Percentiles rank a stretch among this genome's conserved stretches.
These are phyloP conservation scores for Solanum lignicaule DNA, from an alignment of 257 asterid species.

Conservation along the genomic window DNA sequence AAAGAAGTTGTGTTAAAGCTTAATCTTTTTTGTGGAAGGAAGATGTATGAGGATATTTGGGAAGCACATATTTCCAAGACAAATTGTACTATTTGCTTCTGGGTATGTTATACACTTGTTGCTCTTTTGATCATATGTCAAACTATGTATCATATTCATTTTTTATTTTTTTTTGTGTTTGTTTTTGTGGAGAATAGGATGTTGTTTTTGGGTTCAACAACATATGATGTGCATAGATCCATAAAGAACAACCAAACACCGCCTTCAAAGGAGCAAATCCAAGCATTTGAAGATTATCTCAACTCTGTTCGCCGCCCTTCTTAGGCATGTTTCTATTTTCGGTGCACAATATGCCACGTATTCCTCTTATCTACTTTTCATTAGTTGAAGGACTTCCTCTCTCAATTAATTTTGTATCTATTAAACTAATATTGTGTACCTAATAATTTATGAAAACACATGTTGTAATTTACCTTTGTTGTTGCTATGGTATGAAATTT, in stretches of 20 bases:
- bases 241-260: slow-evolving; percentile 45
- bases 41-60: slow-evolving; percentile 40
- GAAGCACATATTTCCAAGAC: slow-evolving; percentile 36
- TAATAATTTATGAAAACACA: no score
- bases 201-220: slow-evolving; percentile 37
- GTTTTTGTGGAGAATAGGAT: slow-evolving; percentile 8
- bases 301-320: slow-evolving; percentile 38
- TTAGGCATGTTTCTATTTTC: background rate
- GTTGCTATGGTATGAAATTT: no score
- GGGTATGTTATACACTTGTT: slow-evolving; percentile 16
- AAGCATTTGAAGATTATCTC: slow-evolving; percentile 38
- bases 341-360: background rate
- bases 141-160: background rate
- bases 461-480: no score
- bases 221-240: slow-evolving; percentile 60
- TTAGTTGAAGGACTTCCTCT: no score
- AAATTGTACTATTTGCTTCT: slow-evolving; percentile 25
- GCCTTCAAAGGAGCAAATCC: slow-evolving; percentile 33
- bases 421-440: no score
- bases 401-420: no score
- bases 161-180: no score
- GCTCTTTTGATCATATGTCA: background rate
- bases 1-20: background rate
- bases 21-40: background rate
- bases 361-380: background rate